These are phyloP conservation scores for Kwoniella dendrophila DNA, from an alignment of 768 basidiomycete genomes.

Conservation along the genomic window DNA sequence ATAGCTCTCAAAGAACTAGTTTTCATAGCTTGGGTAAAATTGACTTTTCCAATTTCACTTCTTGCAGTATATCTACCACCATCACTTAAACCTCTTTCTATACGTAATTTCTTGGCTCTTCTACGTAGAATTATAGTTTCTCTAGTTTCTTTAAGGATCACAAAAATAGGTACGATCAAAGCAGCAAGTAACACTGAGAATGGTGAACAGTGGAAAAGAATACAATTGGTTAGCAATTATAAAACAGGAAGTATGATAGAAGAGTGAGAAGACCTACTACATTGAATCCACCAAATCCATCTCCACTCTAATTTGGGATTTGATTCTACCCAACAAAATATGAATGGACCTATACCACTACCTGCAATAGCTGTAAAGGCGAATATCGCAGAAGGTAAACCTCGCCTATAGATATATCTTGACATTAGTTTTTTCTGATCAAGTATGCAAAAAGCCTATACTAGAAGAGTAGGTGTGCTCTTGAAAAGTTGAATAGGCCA, in stretches of 20 bases:
- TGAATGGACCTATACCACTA: conserved; percentile 67
- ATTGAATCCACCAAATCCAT: conserved; percentile 81
- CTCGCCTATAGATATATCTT: conserved; percentile 61
- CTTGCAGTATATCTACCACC: conserved; percentile 48
- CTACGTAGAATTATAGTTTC: conserved; percentile 68
- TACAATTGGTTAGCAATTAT: not conserved
- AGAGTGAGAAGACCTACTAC: conserved; percentile 54
- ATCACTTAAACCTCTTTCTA: conserved; percentile 64
- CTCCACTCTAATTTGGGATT: conserved; percentile 67
- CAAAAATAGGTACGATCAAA: conserved; percentile 61
- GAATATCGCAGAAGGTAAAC: conserved; percentile 76
- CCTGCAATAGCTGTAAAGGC: conserved; percentile 65
- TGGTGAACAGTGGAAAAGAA: not conserved
- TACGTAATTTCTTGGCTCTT: conserved; percentile 67
- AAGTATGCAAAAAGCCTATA: not conserved
- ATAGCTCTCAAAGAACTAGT: conserved; percentile 73
- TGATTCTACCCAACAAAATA: conserved; percentile 65
- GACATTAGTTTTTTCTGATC: not conserved
- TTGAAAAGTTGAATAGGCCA: not conserved
- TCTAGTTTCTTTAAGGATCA: conserved; percentile 74
- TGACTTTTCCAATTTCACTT: conserved; percentile 44
- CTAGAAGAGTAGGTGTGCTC: conserved; percentile 35
- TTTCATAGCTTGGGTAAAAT: conserved; percentile 62
- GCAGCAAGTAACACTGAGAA: conserved; percentile 60
- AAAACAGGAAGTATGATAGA: not conserved